A percentile compares a stretch with the other conserved stretches of the same genome.
Evolutionary conservation across 2,329 filamentous ascomycete species (phyloP).

Genomic region (Magnaporthiopsis rhizophila): DNA sequence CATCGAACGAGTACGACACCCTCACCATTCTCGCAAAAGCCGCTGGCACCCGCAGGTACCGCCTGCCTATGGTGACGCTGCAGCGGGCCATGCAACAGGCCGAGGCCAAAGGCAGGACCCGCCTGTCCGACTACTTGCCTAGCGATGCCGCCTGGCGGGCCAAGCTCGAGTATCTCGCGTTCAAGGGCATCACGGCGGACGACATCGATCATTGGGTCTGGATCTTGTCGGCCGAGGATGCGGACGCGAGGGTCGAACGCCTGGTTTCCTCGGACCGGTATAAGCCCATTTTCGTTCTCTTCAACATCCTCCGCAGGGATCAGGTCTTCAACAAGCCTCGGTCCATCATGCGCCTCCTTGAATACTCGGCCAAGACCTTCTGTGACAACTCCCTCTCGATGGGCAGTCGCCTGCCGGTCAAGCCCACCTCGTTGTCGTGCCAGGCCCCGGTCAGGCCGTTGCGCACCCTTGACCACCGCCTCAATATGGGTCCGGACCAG

Average conservation of each 20-base stretch:
- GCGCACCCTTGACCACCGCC: conserved; percentile 8
- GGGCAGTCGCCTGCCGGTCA: conserved; percentile 17
- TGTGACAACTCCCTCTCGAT: conserved; percentile 14
- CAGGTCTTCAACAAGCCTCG: conserved; percentile 22
- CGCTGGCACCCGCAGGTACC: conserved; percentile 16
- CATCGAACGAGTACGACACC: not conserved
- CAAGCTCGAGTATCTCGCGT: conserved; percentile 21
- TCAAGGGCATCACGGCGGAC: conserved; percentile 23
- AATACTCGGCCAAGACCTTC: conserved; percentile 22
- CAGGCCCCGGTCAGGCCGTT: not conserved
- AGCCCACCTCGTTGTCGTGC: conserved; percentile 17
- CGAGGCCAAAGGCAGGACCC: conserved; percentile 14
- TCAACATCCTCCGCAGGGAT: conserved; percentile 26
- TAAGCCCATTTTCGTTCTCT: conserved; percentile 32
- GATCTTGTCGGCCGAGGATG: conserved; percentile 27
- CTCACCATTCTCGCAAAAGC: conserved; percentile 2
- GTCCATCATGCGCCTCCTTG: conserved; percentile 24
- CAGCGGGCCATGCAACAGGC: conserved; percentile 18
- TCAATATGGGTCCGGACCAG: conserved; percentile 17
- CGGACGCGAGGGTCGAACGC: conserved; percentile 27
- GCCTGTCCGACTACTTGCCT: conserved; percentile 14
- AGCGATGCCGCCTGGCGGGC: conserved; percentile 21
- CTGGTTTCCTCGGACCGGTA: conserved; percentile 24
- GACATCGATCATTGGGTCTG: conserved; percentile 33
- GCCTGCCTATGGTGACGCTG: conserved; percentile 18